A percentile compares a stretch with the other conserved stretches of the same genome.
Conservation (phyloP, 805 yeast species). For the Maudiozyma bulderi region DNA sequence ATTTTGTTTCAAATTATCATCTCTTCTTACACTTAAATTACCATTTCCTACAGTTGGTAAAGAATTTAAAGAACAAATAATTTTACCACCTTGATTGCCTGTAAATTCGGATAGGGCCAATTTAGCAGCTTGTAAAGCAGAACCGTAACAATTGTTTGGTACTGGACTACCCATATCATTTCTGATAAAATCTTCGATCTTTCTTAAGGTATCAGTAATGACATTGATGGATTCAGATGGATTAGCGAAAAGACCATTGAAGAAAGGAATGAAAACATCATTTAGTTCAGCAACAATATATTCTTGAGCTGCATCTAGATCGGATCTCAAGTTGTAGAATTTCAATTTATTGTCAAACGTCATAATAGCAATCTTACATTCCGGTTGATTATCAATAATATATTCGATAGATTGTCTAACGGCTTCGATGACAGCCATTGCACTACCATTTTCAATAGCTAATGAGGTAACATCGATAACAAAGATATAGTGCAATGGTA, state of each 20-base stretch:
- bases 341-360: constrained; percentile 66
- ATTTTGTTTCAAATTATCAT: constrained; percentile 39
- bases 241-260: constrained; percentile 68
- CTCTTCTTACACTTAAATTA: constrained; percentile 35
- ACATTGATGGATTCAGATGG: constrained; percentile 55
- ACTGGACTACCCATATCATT: constrained; percentile 20
- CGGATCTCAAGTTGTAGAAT: constrained; percentile 58
- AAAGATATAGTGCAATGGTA: constrained; percentile 59
- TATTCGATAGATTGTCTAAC: constrained; percentile 45
- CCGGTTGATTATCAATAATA: constrained; percentile 27
- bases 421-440: constrained; percentile 53
- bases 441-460: constrained; percentile 47
- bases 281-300: constrained; percentile 54
- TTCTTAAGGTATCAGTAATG: constrained; percentile 58
- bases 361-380: constrained; percentile 56
- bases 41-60: constrained; percentile 83
- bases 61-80: constrained; percentile 54
- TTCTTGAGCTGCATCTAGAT: constrained; percentile 46
- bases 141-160: constrained; percentile 64
- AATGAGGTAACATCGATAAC: constrained; percentile 62
- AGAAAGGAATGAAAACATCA: constrained; percentile 63
- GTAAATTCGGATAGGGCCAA: constrained; percentile 44
- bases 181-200: constrained; percentile 32
- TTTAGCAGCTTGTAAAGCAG: constrained; percentile 63
- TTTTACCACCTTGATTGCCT: constrained; percentile 70